Evolutionary conservation across 495 filamentous ascomycete species (phyloP).

Genomic region (Aspergillus ellipticus): DNA sequence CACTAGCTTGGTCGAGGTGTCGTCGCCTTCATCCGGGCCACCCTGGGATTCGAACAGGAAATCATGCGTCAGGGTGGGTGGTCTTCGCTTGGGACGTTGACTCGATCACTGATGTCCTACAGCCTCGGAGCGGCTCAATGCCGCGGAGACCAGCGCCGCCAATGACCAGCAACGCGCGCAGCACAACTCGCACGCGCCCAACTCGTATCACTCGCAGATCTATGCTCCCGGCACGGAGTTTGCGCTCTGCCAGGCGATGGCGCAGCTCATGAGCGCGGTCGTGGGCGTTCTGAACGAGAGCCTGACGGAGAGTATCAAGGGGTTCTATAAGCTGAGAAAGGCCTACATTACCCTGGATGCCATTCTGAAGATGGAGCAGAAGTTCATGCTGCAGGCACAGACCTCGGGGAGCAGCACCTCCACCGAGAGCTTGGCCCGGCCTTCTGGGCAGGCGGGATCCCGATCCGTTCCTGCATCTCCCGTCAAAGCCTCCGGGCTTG

Average conservation of each 20-base stretch:
- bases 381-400: slow-evolving; percentile 48
- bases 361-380: slow-evolving; percentile 62
- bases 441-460: background rate
- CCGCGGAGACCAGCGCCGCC: slow-evolving; percentile 76
- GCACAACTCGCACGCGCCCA: slow-evolving; percentile 39
- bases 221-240: slow-evolving; percentile 85
- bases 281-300: slow-evolving; percentile 89
- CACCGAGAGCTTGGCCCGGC: slow-evolving; percentile 17
- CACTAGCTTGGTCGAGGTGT: slow-evolving; percentile 71
- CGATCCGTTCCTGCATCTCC: background rate
- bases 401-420: slow-evolving; percentile 14
- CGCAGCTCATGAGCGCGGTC: slow-evolving; percentile 86
- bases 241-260: slow-evolving; percentile 71
- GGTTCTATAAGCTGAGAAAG: slow-evolving; percentile 90
- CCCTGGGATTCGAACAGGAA: slow-evolving; percentile 92
- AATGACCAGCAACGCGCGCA: slow-evolving; percentile 74
- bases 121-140: slow-evolving; percentile 69
- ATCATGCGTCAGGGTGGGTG: slow-evolving; percentile 74
- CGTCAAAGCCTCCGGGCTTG: slow-evolving; percentile 20
- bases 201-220: slow-evolving; percentile 55
- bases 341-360: slow-evolving; percentile 81
- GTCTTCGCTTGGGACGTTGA: background rate
- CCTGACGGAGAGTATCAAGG: slow-evolving; percentile 83
- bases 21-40: slow-evolving; percentile 77
- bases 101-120: slow-evolving; percentile 9